phyloP scores from a whole-genome alignment of 108 stramenopile genomes.

The Nitzschia sp. region DNA sequence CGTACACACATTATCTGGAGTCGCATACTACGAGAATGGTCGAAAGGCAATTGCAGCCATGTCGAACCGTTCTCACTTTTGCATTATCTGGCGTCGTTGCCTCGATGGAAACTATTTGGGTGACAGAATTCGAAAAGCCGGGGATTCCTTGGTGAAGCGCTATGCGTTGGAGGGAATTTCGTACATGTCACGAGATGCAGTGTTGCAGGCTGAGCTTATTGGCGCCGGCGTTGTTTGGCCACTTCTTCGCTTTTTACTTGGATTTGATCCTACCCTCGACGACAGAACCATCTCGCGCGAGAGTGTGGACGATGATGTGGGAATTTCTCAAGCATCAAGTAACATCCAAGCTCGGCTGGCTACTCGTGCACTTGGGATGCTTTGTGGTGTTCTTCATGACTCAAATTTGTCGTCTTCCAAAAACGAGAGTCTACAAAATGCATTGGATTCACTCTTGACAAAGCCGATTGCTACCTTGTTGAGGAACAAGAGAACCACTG shows the following conservation, averaged over 20 bases:
- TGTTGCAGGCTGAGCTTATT: constrained; percentile 54
- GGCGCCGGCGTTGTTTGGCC: constrained; percentile 65
- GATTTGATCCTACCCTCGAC: constrained; percentile 66
- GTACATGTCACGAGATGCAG: constrained; percentile 39
- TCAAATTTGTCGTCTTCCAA: constrained; percentile 33
- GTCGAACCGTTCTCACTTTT: constrained; percentile 36
- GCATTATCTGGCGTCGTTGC: constrained; percentile 54
- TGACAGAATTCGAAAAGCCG: constrained; percentile 6
- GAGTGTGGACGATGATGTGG: constrained; percentile 37
- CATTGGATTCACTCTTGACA: constrained; percentile 56
- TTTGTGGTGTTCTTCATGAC: constrained; percentile 60
- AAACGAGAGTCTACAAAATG: constrained; percentile 39
- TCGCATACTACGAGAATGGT: constrained; percentile 58
- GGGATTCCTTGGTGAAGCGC: constrained; percentile 45
- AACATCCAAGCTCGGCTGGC: constrained; percentile 65
- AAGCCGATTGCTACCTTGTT: constrained; percentile 58
- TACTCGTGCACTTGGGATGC: constrained; percentile 59
- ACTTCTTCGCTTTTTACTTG: constrained; percentile 46
- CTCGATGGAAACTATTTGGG: constrained; percentile 44
- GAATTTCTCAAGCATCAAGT: constrained; percentile 51
- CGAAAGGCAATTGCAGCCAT: constrained; percentile 44
- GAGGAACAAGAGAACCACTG: constrained; percentile 53
- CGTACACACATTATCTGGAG: constrained; percentile 57
- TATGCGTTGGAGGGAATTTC: constrained; percentile 66
- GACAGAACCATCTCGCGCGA: constrained; percentile 30